Evolutionary conservation across 768 basidiomycete species (phyloP).

Genomic region (Hygrocybe coccinea): DNA sequence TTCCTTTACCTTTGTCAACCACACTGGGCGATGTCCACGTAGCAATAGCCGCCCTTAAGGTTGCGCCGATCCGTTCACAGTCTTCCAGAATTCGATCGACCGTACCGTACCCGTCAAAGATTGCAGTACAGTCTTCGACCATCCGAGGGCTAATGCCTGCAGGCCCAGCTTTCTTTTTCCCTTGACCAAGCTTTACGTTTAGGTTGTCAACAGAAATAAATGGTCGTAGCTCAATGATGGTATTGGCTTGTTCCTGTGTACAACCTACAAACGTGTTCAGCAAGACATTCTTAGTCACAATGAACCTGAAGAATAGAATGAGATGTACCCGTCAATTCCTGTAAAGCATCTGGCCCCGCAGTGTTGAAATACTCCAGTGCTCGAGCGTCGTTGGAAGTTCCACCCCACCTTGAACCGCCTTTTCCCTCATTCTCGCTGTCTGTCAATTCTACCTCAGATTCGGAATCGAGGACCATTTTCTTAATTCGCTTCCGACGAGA

Average conservation of each 20-base stretch:
- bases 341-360: constrained; percentile 55
- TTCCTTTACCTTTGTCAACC: constrained; percentile 38
- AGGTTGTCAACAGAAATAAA: constrained; percentile 75
- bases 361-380: constrained; percentile 69
- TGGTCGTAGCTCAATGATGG: constrained; percentile 74
- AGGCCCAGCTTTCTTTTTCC: constrained; percentile 81
- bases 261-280: constrained; percentile 52
- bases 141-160: constrained; percentile 82
- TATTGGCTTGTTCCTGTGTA: constrained; percentile 70
- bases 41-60: constrained; percentile 67
- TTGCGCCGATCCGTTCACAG: constrained; percentile 81
- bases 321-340: constrained; percentile 67
- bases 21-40: constrained; percentile 56
- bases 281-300: not conserved
- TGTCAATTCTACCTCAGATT: constrained; percentile 54
- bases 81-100: constrained; percentile 86
- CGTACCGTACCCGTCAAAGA: constrained; percentile 79
- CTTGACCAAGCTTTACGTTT: constrained; percentile 69
- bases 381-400: constrained; percentile 40
- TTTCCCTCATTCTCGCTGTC: constrained; percentile 45
- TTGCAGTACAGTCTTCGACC: constrained; percentile 84
- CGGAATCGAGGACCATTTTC: constrained; percentile 61
- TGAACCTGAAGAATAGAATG: constrained; percentile 1
- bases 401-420: constrained; percentile 24
- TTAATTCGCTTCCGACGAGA: constrained; percentile 51